phyloP scores from a whole-genome alignment of 139 green algal genomes.

The Asterochloris sp. region DNA sequence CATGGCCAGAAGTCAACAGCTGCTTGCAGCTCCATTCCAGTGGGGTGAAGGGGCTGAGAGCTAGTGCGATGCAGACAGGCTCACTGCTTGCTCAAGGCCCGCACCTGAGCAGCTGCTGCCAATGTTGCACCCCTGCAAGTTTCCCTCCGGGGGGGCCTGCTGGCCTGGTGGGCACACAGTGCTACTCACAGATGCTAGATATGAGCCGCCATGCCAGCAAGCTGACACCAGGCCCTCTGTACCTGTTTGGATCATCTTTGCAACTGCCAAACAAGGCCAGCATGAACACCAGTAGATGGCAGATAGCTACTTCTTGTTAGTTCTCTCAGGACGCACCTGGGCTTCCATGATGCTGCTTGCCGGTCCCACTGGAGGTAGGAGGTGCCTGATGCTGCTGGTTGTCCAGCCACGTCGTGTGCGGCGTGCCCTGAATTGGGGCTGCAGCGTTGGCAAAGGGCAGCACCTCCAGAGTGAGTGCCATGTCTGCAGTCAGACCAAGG shows the following conservation, averaged over 20 bases:
- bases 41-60: too few relatives aligned
- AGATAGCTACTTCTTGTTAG: background rate
- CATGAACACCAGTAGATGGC: background rate
- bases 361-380: background rate
- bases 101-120: too few relatives aligned
- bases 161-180: too few relatives aligned
- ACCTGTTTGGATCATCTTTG: background rate
- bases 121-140: too few relatives aligned
- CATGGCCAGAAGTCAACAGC: too few relatives aligned
- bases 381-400: background rate
- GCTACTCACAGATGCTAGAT: too few relatives aligned
- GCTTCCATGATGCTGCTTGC: background rate
- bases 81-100: too few relatives aligned
- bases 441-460: slow-evolving; percentile 33
- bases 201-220: too few relatives aligned
- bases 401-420: background rate
- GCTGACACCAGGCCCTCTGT: background rate
- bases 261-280: background rate
- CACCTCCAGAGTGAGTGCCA: slow-evolving; percentile 32
- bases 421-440: slow-evolving; percentile 16
- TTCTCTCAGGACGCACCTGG: background rate
- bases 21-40: too few relatives aligned
- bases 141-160: too few relatives aligned
- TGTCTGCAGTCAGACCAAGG: background rate
- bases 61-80: too few relatives aligned